Evolutionary conservation across 257 asterid genomes (phyloP).

Genomic region (Scutellaria barbata): DNA sequence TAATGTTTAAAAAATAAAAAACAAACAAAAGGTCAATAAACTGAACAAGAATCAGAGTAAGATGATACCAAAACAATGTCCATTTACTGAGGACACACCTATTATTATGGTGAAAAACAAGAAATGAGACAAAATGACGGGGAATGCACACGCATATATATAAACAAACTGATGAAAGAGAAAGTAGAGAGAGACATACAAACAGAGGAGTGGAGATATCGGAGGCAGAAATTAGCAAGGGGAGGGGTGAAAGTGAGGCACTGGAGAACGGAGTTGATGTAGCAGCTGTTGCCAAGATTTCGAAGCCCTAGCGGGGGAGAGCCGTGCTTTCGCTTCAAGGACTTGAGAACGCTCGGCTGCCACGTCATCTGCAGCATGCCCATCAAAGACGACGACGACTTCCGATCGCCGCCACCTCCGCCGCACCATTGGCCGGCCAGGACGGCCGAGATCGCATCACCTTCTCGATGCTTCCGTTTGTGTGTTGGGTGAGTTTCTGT

Average conservation of each 20-base stretch:
- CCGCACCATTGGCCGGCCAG: slow-evolving; percentile 63
- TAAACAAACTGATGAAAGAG: background rate
- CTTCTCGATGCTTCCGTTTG: slow-evolving; percentile 35
- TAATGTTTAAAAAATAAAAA: background rate
- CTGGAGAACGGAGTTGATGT: slow-evolving; percentile 97
- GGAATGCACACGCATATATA: slow-evolving; percentile 6
- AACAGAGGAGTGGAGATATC: slow-evolving; percentile 74
- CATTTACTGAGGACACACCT: slow-evolving; percentile 13
- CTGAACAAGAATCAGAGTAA: background rate
- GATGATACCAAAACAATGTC: background rate
- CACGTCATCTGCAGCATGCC: slow-evolving; percentile 97
- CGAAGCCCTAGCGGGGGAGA: slow-evolving; percentile 89
- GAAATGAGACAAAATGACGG: slow-evolving; percentile 2
- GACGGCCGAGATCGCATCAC: slow-evolving; percentile 65
- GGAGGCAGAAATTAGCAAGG: slow-evolving; percentile 90
- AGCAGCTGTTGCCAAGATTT: slow-evolving; percentile 95
- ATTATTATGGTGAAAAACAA: slow-evolving; percentile 6
- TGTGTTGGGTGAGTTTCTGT: slow-evolving; percentile 25
- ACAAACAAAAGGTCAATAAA: background rate
- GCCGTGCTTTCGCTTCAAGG: slow-evolving; percentile 76
- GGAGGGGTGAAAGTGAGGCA: slow-evolving; percentile 98
- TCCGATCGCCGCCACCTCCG: slow-evolving; percentile 47
- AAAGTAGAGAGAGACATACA: slow-evolving; percentile 48
- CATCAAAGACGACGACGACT: slow-evolving; percentile 70
- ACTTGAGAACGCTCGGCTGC: slow-evolving; percentile 79